Percentiles rank a stretch among this genome's conserved stretches.
Conservation (phyloP, 352 stramenopile genomes). For the Thalassiosira mediterranea region DNA sequence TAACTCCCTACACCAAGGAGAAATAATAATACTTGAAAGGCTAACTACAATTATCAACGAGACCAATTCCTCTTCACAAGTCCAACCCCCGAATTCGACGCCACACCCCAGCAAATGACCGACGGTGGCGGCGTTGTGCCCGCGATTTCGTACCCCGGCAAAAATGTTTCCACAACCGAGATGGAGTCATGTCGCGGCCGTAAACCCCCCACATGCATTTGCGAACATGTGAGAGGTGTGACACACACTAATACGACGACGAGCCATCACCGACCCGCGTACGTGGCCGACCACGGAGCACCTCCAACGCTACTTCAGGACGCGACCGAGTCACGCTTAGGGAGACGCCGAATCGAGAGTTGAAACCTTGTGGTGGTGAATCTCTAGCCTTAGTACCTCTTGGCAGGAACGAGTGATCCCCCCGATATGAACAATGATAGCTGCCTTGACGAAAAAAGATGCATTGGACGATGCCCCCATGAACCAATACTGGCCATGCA, state of each 20-base stretch:
- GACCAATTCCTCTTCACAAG: neutral
- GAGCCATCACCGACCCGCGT: slow-evolving; percentile 69
- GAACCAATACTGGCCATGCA: no score
- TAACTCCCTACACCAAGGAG: no score
- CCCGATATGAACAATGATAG: no score
- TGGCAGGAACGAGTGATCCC: no score
- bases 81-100: neutral
- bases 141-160: slow-evolving; percentile 3
- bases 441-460: slow-evolving; percentile 4
- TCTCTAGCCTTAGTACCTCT: no score
- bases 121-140: slow-evolving; percentile 78
- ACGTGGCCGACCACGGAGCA: slow-evolving; percentile 75
- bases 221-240: slow-evolving; percentile 17
- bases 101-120: slow-evolving; percentile 23
- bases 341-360: neutral
- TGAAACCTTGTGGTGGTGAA: no score
- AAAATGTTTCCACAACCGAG: slow-evolving; percentile 48
- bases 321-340: slow-evolving; percentile 54
- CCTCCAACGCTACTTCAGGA: slow-evolving; percentile 81
- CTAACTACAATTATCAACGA: neutral
- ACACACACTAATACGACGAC: slow-evolving; percentile 62
- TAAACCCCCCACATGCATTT: slow-evolving; percentile 16
- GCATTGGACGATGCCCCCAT: neutral
- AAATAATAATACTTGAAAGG: no score
- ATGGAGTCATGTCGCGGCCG: slow-evolving; percentile 70